Percentiles rank a stretch among this genome's conserved stretches.
Evolutionary conservation across 257 asterid genomes (phyloP).

Genomic region (Solanum etuberosum): DNA sequence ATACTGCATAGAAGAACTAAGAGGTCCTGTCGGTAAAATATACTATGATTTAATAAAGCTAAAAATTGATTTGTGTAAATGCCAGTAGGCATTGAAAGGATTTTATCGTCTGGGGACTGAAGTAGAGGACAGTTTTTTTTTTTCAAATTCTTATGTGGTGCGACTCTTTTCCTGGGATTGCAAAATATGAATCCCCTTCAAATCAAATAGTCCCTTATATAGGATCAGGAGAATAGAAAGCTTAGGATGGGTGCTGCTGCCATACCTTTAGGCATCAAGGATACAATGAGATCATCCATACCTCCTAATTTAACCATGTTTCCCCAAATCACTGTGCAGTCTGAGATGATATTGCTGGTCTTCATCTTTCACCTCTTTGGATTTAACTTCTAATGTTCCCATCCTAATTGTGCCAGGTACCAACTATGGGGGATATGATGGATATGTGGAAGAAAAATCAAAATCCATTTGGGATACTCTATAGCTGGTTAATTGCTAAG

Average conservation of each 20-base stretch:
- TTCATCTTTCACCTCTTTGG: background rate
- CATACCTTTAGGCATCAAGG: background rate
- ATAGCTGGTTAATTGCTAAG: slow-evolving; percentile 96
- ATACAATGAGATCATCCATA: background rate
- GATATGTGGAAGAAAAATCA: slow-evolving; percentile 86
- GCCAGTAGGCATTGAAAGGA: background rate
- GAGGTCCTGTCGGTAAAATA: background rate
- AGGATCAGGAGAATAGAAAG: background rate
- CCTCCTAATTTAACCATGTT: background rate
- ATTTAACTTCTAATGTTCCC: background rate
- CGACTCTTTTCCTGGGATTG: background rate
- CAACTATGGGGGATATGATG: slow-evolving; percentile 70
- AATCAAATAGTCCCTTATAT: background rate
- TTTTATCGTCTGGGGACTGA: background rate
- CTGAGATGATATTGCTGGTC: background rate
- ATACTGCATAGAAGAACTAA: background rate
- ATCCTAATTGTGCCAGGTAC: slow-evolving; percentile 42
- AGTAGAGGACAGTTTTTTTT: background rate
- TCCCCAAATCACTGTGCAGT: background rate
- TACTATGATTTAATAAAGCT: background rate
- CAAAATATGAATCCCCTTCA: background rate
- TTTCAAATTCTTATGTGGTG: background rate
- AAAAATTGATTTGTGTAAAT: background rate
- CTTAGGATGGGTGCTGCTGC: background rate
- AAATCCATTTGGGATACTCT: slow-evolving; percentile 70